Percentiles rank a stretch among this genome's conserved stretches.
Evolutionary conservation across 805 yeast species (phyloP).

Genomic region (Ascoidea tarda): DNA sequence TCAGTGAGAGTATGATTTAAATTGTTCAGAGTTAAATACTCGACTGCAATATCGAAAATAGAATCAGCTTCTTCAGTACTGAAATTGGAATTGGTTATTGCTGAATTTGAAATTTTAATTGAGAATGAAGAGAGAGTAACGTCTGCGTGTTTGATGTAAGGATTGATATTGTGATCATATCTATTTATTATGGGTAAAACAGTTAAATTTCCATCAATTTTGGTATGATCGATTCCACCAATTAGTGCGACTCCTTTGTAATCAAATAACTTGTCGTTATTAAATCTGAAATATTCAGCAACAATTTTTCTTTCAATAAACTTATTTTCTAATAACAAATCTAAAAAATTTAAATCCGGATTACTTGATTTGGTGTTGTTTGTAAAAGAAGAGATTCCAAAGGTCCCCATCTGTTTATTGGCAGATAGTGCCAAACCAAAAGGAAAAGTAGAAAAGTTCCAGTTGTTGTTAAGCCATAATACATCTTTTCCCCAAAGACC

Average conservation of each 20-base stretch:
- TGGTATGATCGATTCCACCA: neutral
- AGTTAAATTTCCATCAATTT: neutral
- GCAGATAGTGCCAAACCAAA: neutral
- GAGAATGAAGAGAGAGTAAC: neutral
- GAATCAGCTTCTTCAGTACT: no score
- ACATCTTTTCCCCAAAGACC: neutral
- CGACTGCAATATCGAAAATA: no score
- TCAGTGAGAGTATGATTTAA: no score
- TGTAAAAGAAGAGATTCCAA: neutral
- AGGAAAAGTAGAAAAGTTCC: neutral
- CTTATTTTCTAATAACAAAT: no score
- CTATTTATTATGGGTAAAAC: neutral
- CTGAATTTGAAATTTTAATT: no score
- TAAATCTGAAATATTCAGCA: neutral
- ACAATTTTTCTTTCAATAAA: neutral
- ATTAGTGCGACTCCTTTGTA: neutral
- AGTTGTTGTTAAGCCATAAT: no score
- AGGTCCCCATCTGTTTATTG: neutral
- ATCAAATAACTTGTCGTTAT: no score
- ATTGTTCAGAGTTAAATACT: no score
- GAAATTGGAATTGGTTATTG: no score
- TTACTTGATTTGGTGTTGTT: constrained; percentile 2
- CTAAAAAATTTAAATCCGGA: neutral
- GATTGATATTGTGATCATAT: neutral
- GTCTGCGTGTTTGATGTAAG: neutral